A percentile compares a stretch with the other conserved stretches of the same genome.
These are phyloP conservation scores for Aspergillus transmontanensis DNA, from an alignment of 2,329 filamentous ascomycete species.

Conservation along the genomic window DNA sequence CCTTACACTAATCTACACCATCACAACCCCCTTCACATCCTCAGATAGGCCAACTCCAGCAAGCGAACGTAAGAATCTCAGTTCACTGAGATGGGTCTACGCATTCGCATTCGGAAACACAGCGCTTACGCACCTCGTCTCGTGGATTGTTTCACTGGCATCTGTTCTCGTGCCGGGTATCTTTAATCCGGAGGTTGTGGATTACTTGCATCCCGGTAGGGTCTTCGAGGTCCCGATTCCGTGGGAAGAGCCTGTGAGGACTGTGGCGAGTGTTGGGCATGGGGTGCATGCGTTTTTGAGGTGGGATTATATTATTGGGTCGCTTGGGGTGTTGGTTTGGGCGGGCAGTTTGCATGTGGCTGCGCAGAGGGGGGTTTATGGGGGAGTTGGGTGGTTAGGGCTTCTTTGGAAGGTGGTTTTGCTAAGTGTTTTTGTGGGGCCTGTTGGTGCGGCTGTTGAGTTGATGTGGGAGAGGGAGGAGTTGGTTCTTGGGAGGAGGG, in stretches of 20 bases:
- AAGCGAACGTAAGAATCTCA: slow-evolving; percentile 29
- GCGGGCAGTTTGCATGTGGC: slow-evolving; percentile 40
- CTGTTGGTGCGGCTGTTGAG: slow-evolving; percentile 47
- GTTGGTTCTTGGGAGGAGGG: slow-evolving; percentile 29
- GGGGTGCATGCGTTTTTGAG: slow-evolving; percentile 51
- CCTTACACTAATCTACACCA: slow-evolving; percentile 33
- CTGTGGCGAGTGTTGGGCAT: slow-evolving; percentile 39
- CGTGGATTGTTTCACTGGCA: slow-evolving; percentile 44
- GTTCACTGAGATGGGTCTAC: slow-evolving; percentile 43
- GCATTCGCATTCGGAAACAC: slow-evolving; percentile 45
- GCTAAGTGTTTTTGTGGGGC: slow-evolving; percentile 45
- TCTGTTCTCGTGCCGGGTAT: slow-evolving; percentile 39
- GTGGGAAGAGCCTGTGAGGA: slow-evolving; percentile 31
- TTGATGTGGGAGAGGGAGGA: slow-evolving; percentile 56
- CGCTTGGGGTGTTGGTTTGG: slow-evolving; percentile 49
- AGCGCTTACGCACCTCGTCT: slow-evolving; percentile 43
- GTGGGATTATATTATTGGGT: slow-evolving; percentile 53
- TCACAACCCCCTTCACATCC: slow-evolving; percentile 24
- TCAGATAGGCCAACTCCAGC: slow-evolving; percentile 9
- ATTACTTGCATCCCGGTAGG: slow-evolving; percentile 39
- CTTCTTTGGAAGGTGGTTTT: slow-evolving; percentile 38
- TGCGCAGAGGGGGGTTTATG: slow-evolving; percentile 31
- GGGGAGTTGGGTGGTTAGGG: slow-evolving; percentile 25
- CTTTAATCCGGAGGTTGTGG: slow-evolving; percentile 35
- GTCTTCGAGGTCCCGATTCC: slow-evolving; percentile 43